These are phyloP conservation scores for Aspergillus ostianus DNA, from an alignment of 495 filamentous ascomycete genomes.

Conservation along the genomic window DNA sequence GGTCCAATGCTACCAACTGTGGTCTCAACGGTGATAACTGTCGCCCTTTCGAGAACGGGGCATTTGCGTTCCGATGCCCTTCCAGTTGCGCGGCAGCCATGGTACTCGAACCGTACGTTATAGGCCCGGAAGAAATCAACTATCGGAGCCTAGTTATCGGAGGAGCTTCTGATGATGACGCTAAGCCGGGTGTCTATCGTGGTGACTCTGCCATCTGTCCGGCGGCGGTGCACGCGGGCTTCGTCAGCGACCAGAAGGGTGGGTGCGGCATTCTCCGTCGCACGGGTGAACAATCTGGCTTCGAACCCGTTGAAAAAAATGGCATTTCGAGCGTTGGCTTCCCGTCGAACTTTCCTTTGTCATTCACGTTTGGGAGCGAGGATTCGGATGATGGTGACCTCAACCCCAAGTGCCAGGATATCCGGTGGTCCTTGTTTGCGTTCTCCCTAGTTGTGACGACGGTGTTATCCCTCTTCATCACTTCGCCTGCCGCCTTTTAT, in stretches of 20 bases:
- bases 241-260: conserved; percentile 61
- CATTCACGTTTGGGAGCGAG: conserved; percentile 55
- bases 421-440: conserved; percentile 64
- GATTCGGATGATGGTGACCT: conserved; percentile 17
- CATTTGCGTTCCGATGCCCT: conserved; percentile 72
- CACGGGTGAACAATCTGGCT: conserved; percentile 58
- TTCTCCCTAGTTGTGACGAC: conserved; percentile 63
- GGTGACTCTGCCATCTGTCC: conserved; percentile 77
- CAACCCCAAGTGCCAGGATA: conserved; percentile 54
- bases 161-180: conserved; percentile 49
- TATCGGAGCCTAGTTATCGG: conserved; percentile 70
- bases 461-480: conserved; percentile 63
- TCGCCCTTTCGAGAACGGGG: conserved; percentile 64
- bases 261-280: conserved; percentile 72
- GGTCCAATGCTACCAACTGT: conserved; percentile 56
- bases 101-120: conserved; percentile 66
- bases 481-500: conserved; percentile 64
- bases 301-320: conserved; percentile 48
- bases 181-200: conserved; percentile 55
- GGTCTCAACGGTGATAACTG: conserved; percentile 71
- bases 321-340: conserved; percentile 66
- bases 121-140: conserved; percentile 64
- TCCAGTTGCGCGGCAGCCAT: conserved; percentile 61
- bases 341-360: conserved; percentile 66
- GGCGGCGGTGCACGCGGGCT: conserved; percentile 70